Evolutionary conservation across 495 filamentous ascomycete genomes (phyloP), one percentile per base, ranked within the genome.

Genomic region (Neurospora sublineolata): DNA sequence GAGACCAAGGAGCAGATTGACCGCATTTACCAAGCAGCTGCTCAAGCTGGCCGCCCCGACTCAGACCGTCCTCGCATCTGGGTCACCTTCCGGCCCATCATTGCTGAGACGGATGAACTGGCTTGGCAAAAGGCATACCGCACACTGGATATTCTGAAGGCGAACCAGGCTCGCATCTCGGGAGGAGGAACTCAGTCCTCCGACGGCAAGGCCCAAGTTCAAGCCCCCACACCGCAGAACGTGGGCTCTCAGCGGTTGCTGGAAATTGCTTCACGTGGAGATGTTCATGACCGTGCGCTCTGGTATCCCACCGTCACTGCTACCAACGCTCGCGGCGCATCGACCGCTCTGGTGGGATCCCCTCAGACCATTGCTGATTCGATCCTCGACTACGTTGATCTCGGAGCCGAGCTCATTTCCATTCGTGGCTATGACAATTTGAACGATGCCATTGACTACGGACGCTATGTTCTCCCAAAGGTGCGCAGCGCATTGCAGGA

Each of bases 251-350:
- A 86, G 76, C 79, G 86, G 1, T 72, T 87, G 52, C 79, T 86
- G 18, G 85, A 85, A 37, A 86, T 86, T 72, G 86, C 86, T 37
- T 76, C 77, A 44, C 79, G 79, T n/a, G 86, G 86, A 1, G 85
- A 86, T 70, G 83, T 86, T 8, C 86, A 86, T 72, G 86, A 87
- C 73, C 84, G 85, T 16, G 85, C 84, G 27, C 77, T 86, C 37
- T 87, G 86, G 85, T 87, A 86, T 74, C 85, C 85, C 6, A 86
- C 86, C 18, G 86, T 86, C 12, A 86, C 83, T 44, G 85, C 85
- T 11, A 86, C 86, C 2, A 84, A 84, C 75, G 86, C 86, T 11
- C 79, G 84, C 12, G 86, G 86, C 4, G 86, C 86, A n/a, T 86
- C 84, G 9, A 87, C 86, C 3, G 86, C 86, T 11, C 75, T 87